phyloP scores from a whole-genome alignment of 140 eudicot genomes.

The Erigeron philadelphicus region DNA sequence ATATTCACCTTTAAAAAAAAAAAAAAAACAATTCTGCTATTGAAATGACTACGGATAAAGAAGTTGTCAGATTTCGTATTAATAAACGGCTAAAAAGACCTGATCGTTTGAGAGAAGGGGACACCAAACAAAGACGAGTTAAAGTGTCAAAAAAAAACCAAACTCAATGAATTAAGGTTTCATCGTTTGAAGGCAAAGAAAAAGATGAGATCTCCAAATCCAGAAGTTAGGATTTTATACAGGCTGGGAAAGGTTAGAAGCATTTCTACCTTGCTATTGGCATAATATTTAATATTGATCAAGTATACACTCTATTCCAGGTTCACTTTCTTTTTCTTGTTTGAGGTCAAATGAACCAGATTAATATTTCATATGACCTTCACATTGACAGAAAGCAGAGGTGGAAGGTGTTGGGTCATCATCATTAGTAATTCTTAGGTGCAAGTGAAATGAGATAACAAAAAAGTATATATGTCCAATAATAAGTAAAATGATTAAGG shows the following conservation, averaged over 20 bases:
- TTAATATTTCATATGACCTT: not conserved
- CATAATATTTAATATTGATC: not conserved
- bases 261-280: constrained; percentile 16
- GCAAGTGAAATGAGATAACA: not conserved
- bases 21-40: constrained; percentile 43
- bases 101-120: constrained; percentile 23
- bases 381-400: not conserved
- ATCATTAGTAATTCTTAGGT: not conserved
- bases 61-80: constrained; percentile 59
- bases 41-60: constrained; percentile 57
- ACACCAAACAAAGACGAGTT: constrained; percentile 23
- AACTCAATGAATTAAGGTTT: constrained; percentile 76
- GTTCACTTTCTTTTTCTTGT: not conserved
- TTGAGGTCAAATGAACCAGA: constrained; percentile 10
- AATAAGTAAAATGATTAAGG: not conserved
- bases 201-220: constrained; percentile 90
- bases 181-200: constrained; percentile 85
- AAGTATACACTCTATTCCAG: constrained; percentile 1
- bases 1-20: too few species aligned
- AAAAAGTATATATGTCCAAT: not conserved
- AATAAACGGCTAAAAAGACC: constrained; percentile 29
- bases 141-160: constrained; percentile 57
- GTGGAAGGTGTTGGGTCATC: not conserved
- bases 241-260: constrained; percentile 74
- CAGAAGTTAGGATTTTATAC: constrained; percentile 76